These are phyloP conservation scores for Rhynchosporium agropyri DNA, from an alignment of 2,329 filamentous ascomycete species.

Conservation along the genomic window DNA sequence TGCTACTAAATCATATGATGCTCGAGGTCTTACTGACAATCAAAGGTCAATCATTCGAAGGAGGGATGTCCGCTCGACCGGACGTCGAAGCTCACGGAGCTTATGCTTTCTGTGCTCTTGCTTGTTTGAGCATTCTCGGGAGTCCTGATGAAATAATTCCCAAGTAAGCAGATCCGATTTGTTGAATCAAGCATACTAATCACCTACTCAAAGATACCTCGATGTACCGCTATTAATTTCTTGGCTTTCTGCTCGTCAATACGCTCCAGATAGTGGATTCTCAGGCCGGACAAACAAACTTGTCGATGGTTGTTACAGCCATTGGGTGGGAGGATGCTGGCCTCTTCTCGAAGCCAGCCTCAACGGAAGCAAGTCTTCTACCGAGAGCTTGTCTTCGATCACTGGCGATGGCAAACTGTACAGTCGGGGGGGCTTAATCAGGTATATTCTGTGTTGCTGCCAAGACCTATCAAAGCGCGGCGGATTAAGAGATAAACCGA, in stretches of 20 bases:
- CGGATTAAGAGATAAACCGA: slow-evolving; percentile 90
- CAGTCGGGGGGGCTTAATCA: slow-evolving; percentile 79
- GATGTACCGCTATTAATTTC: slow-evolving; percentile 75
- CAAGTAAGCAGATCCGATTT: slow-evolving; percentile 55
- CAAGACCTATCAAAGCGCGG: slow-evolving; percentile 73
- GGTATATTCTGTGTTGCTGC: slow-evolving; percentile 89
- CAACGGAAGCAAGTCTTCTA: slow-evolving; percentile 46
- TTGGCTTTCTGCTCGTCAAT: slow-evolving; percentile 89
- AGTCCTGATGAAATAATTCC: slow-evolving; percentile 74
- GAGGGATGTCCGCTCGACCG: slow-evolving; percentile 84
- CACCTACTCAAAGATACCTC: slow-evolving; percentile 48
- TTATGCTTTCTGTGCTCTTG: slow-evolving; percentile 93
- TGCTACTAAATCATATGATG: slow-evolving; percentile 33
- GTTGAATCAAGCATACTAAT: not conserved
- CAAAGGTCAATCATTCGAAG: slow-evolving; percentile 88
- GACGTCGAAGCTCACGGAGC: slow-evolving; percentile 92
- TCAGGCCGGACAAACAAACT: slow-evolving; percentile 96
- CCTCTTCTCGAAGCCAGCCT: slow-evolving; percentile 82
- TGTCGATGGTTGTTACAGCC: slow-evolving; percentile 96
- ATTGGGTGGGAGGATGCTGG: slow-evolving; percentile 97
- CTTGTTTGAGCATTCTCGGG: slow-evolving; percentile 83
- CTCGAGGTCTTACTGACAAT: slow-evolving; percentile 14
- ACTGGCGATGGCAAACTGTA: slow-evolving; percentile 58
- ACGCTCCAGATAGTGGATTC: slow-evolving; percentile 89
- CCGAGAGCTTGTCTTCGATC: slow-evolving; percentile 12